Evolutionary conservation across 805 yeast genomes (phyloP).

Genomic region (Pichia kluyveri): DNA sequence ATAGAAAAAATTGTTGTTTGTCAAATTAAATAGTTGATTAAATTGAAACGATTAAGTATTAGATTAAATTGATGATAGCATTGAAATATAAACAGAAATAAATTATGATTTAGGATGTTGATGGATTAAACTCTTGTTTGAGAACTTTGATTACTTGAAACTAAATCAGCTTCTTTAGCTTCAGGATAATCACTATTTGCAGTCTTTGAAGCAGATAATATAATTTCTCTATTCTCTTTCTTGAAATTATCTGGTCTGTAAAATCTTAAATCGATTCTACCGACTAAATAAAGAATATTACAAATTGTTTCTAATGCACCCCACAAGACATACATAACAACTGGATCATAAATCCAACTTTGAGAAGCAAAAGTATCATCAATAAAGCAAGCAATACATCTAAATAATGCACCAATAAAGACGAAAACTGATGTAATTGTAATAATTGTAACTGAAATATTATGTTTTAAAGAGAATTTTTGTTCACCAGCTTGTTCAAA

Average conservation of each 20-base stretch:
- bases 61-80: too few relatives aligned
- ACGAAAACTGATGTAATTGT: constrained; percentile 38
- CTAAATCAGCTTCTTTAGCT: constrained; percentile 2
- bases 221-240: neutral
- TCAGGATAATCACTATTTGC: neutral
- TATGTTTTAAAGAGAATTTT: constrained; percentile 34
- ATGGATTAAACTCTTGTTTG: constrained; percentile 4
- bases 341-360: constrained; percentile 41
- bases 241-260: constrained; percentile 55
- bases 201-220: neutral
- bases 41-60: too few relatives aligned
- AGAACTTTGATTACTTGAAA: constrained; percentile 5
- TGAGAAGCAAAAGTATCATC: constrained; percentile 24
- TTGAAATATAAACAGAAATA: too few relatives aligned
- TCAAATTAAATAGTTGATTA: too few relatives aligned
- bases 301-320: constrained; percentile 58
- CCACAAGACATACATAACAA: constrained; percentile 59
- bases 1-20: too few relatives aligned
- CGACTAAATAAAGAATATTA: constrained; percentile 46
- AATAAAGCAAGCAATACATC: constrained; percentile 40
- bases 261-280: constrained; percentile 68
- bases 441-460: constrained; percentile 39
- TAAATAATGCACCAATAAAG: constrained; percentile 40
- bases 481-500: constrained; percentile 15
- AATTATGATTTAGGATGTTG: too few relatives aligned